Evolutionary conservation across 2,329 filamentous ascomycete genomes (phyloP).

Genomic region (Alternaria ventricosa): DNA sequence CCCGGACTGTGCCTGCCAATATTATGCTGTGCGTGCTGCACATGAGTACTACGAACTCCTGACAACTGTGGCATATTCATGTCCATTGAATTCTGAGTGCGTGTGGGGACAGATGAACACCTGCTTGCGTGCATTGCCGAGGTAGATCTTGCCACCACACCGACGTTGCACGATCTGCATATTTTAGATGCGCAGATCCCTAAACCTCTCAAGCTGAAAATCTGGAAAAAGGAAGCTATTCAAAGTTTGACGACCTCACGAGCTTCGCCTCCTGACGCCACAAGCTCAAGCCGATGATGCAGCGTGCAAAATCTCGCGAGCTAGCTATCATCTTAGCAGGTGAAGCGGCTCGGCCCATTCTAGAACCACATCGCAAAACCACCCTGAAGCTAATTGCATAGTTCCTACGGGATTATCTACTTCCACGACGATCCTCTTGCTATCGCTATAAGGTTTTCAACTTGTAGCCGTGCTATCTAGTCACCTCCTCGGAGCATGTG

Average conservation of each 20-base stretch:
- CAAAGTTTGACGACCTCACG: not conserved
- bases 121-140: not conserved
- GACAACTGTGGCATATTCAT: not conserved
- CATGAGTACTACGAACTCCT: not conserved
- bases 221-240: not conserved
- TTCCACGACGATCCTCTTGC: not conserved
- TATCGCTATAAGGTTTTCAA: not conserved
- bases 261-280: not conserved
- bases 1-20: not conserved
- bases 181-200: not conserved
- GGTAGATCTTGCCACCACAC: not conserved
- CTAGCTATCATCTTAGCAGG: not conserved
- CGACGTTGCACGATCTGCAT: not conserved
- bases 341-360: constrained; percentile 6
- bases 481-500: not conserved
- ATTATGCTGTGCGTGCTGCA: not conserved
- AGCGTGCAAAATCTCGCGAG: not conserved
- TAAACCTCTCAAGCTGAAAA: not conserved
- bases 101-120: not conserved
- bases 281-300: not conserved
- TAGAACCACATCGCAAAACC: not conserved
- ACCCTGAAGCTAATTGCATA: not conserved
- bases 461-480: not conserved
- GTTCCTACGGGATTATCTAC: not conserved
- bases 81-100: not conserved